Base-by-base conservation (phyloP, 148 eudicot species). In the Rhododendron kiyosumense region DNA sequence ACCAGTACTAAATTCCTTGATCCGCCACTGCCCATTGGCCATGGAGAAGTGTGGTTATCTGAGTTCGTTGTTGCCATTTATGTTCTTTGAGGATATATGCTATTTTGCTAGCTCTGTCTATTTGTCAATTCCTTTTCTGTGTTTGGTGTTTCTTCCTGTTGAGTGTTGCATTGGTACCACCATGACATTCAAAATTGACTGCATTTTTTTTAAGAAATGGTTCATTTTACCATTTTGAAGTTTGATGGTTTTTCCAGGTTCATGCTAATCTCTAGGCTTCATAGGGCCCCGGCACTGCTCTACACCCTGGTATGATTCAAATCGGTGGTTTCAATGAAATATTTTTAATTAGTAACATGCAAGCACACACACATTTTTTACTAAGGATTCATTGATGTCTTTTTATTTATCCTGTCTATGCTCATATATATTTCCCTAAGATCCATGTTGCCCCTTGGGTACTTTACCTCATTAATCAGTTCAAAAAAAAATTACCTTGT, bases 281-380 rank as follows among this genome's bases (percentile, higher is more conserved):
- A 93, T 84, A 90, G 93, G 87, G 94, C 92, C 41, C 98, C 98
- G 74, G 88, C 95, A 84, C 84, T 94, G 85, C 96, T 96, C 77
- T 96, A 93, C 88, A 94, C 98, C 85, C 93, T 96, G 98, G 98
- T 95, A 93, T 86, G 90, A 85, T 86, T 83, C 59, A 13, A 36
- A 48, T 85, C 5, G n/a, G 36, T 84, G 38, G 24, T 69, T 49
- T 63, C 43, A 57, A 83, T 46, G 43, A 12, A 71, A 3, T 7
- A 2, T 45, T 38, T 71, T 32, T 20, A 48, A 26, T 61, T 73
- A 30, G 28, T 48, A 83, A 30, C n/a, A 48, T 7, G 9, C 24
- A 13, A 30, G 20, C 10, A 24, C 28, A 10, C 28, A 10, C 30
- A 36, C 3, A 30, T 4, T 41, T 80, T 26, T 43, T 28, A 14